These are phyloP conservation scores for Hericium alpestre DNA, from an alignment of 768 basidiomycete genomes.

Conservation along the genomic window DNA sequence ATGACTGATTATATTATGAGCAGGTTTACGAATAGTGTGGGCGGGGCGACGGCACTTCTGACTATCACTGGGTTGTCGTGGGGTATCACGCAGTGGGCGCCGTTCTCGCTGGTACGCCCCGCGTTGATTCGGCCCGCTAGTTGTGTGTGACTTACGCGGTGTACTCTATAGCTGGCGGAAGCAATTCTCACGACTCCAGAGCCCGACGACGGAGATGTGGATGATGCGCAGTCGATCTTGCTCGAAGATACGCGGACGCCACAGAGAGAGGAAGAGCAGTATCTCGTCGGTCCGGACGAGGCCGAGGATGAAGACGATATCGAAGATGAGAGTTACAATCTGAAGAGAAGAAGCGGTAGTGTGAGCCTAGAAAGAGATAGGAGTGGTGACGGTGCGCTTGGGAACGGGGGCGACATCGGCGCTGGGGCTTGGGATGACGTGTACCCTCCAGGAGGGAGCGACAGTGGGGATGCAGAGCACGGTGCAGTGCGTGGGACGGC, in stretches of 20 bases:
- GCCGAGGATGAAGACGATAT: constrained; percentile 16
- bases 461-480: not conserved
- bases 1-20: not conserved
- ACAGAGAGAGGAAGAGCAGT: constrained; percentile 19
- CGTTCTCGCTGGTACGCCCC: constrained; percentile 68
- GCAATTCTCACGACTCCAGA: constrained; percentile 66
- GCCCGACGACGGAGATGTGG: constrained; percentile 14
- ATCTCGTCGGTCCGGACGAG: constrained; percentile 17
- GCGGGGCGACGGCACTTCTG: constrained; percentile 65
- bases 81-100: constrained; percentile 89
- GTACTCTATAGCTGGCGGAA: constrained; percentile 48
- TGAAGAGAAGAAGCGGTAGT: not conserved
- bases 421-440: not conserved
- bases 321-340: not conserved
- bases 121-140: not conserved
- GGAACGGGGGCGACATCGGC: not conserved
- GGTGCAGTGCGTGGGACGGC: not conserved
- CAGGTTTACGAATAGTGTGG: constrained; percentile 64
- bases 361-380: not conserved
- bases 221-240: constrained; percentile 27
- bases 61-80: constrained; percentile 81
- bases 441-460: not conserved
- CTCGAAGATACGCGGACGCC: constrained; percentile 28
- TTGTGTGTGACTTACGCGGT: not conserved
- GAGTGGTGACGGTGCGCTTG: not conserved